Conservation (phyloP, 345 rosid genomes). For the Melaleuca alternifolia region DNA sequence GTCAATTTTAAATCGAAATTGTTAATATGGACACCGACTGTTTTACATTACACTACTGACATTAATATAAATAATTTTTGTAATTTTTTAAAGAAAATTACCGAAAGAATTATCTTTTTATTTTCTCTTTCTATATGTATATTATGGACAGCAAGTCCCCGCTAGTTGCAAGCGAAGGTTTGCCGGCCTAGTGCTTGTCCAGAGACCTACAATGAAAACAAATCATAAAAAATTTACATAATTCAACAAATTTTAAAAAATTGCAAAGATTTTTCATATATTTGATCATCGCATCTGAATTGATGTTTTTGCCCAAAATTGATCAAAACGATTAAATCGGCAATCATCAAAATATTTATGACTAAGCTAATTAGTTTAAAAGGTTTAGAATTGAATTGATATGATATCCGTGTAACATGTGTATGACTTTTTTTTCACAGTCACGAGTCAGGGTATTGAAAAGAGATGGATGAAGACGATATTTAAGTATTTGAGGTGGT, state of each 20-base stretch:
- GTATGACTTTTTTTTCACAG: neutral
- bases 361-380: neutral
- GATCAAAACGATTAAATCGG: rapidly evolving
- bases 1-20: neutral
- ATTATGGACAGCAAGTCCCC: neutral
- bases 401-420: neutral
- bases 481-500: neutral
- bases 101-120: no score
- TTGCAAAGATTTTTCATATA: no score
- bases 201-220: neutral
- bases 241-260: neutral
- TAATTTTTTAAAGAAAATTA: neutral
- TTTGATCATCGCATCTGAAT: rapidly evolving
- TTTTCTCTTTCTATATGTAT: no score
- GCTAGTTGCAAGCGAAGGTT: neutral
- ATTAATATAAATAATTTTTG: neutral
- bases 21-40: rapidly evolving
- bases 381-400: neutral
- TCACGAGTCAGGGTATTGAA: neutral
- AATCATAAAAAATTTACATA: neutral
- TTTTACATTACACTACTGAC: no score
- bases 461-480: neutral
- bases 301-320: rapidly evolving
- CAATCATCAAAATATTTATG: neutral
- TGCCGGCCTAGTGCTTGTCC: neutral